Percentiles rank a stretch among this genome's conserved stretches.
Evolutionary conservation across 306 rosid species (phyloP).

Genomic region (cucumber (Cucumis sativus)): DNA sequence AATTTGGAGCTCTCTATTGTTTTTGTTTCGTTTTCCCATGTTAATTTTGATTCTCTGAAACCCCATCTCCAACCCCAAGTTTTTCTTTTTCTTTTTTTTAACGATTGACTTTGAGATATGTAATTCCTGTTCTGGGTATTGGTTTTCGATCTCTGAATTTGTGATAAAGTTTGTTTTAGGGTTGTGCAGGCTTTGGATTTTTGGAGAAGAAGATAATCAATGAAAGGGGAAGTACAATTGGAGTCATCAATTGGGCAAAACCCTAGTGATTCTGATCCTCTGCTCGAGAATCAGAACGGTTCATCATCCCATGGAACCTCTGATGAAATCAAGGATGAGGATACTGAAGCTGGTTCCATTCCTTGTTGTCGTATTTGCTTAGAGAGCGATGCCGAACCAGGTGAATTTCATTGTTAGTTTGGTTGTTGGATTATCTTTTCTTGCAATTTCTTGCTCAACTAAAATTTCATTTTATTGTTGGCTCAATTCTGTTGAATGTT

Average conservation of each 20-base stretch:
- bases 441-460: background rate
- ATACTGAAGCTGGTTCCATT: conserved; percentile 59
- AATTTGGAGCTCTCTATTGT: background rate
- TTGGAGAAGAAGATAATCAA: conserved; percentile 19
- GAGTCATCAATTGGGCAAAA: conserved; percentile 35
- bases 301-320: conserved; percentile 47
- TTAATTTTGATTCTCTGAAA: background rate
- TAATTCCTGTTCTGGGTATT: background rate
- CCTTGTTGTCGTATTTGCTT: conserved; percentile 95
- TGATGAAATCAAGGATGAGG: conserved; percentile 59
- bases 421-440: background rate
- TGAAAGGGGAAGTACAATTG: conserved; percentile 88
- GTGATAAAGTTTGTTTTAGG: conserved; percentile 17
- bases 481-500: background rate
- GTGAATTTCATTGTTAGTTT: conserved; percentile 16
- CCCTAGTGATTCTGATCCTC: conserved; percentile 80
- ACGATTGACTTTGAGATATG: background rate
- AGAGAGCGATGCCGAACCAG: conserved; percentile 83
- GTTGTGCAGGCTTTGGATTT: conserved; percentile 14
- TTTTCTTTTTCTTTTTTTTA: too few species aligned
- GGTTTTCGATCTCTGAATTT: conserved; percentile 4
- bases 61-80: background rate
- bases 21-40: background rate
- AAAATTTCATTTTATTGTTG: background rate
- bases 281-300: conserved; percentile 39